A percentile compares a stretch with the other conserved stretches of the same genome.
Evolutionary conservation across 2,329 filamentous ascomycete genomes (phyloP).

Genomic region (Colletotrichum sp.): DNA sequence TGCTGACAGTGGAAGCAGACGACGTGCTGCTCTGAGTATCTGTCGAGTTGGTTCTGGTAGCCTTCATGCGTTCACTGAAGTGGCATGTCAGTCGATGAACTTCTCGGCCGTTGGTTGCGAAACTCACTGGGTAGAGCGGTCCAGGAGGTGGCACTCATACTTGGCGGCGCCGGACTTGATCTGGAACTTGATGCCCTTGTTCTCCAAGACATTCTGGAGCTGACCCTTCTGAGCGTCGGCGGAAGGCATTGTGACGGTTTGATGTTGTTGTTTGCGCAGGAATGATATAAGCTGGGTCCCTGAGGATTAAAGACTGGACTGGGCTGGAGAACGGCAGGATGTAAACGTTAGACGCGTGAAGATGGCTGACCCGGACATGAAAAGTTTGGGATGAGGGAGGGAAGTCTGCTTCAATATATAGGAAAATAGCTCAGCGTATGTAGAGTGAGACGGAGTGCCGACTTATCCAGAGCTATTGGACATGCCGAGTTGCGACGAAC

Average conservation of each 20-base stretch:
- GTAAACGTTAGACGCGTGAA: background rate
- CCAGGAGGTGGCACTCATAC: conserved; percentile 47
- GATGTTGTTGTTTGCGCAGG: background rate
- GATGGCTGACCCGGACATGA: background rate
- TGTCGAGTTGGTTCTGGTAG: conserved; percentile 37
- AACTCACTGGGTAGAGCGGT: conserved; percentile 50
- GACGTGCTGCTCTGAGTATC: conserved; percentile 36
- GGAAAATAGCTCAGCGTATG: background rate
- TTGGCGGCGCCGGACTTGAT: conserved; percentile 46
- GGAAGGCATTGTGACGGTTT: conserved; percentile 5
- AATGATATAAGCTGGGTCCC: background rate
- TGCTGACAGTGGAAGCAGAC: conserved; percentile 28
- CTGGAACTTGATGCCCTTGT: conserved; percentile 47
- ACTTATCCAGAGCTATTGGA: conserved; percentile 6
- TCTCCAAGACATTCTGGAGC: conserved; percentile 2
- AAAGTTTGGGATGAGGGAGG: background rate
- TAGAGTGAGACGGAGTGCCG: background rate
- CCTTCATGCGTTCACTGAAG: conserved; percentile 45
- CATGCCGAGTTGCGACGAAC: background rate
- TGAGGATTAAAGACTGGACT: background rate
- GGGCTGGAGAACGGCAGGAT: background rate
- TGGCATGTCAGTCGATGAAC: conserved; percentile 19
- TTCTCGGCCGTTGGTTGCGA: background rate
- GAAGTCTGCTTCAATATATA: background rate
- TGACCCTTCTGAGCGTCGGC: background rate